Conservation (phyloP, 2,329 filamentous ascomycete species). For the Sporothrix euskadiensis region DNA sequence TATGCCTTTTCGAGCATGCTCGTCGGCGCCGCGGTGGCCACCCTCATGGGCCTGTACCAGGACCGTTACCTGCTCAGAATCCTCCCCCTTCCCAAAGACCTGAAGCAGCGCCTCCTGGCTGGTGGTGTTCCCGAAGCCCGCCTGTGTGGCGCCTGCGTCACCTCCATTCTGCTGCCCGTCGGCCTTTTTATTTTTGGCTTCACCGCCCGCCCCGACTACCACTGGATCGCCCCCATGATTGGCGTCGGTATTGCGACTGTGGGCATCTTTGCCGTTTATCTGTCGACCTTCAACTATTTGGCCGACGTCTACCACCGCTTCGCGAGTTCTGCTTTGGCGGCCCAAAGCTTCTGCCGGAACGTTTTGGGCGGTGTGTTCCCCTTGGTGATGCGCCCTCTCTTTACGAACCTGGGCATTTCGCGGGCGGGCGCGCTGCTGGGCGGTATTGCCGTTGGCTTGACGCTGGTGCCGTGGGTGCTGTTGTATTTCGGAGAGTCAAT, state of each 20-base stretch:
- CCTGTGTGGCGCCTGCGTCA: constrained; percentile 80
- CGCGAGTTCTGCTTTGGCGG: constrained; percentile 80
- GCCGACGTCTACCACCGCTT: constrained; percentile 85
- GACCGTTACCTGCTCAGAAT: constrained; percentile 61
- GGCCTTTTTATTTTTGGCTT: constrained; percentile 83
- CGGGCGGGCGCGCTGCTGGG: constrained; percentile 75
- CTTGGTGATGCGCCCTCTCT: constrained; percentile 72
- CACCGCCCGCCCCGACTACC: constrained; percentile 61
- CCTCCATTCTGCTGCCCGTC: constrained; percentile 71
- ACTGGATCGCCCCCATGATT: constrained; percentile 72
- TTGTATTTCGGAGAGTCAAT: constrained; percentile 77
- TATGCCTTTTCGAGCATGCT: constrained; percentile 74
- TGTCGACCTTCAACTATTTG: constrained; percentile 90
- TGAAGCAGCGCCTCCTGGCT: constrained; percentile 50
- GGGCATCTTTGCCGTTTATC: constrained; percentile 82
- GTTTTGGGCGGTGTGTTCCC: constrained; percentile 80
- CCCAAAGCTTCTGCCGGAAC: constrained; percentile 84
- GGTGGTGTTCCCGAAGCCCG: constrained; percentile 70
- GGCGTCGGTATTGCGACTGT: constrained; percentile 74
- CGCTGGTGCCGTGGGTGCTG: constrained; percentile 83
- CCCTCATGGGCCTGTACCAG: constrained; percentile 68
- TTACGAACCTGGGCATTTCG: constrained; percentile 67
- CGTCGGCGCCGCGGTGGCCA: constrained; percentile 65
- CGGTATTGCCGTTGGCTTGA: constrained; percentile 66
- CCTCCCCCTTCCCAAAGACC: constrained; percentile 38